Evolutionary conservation across 371 early-diverging fungal species (phyloP), one percentile per base, ranked within the genome.

Genomic region (Batkoa obscura): DNA sequence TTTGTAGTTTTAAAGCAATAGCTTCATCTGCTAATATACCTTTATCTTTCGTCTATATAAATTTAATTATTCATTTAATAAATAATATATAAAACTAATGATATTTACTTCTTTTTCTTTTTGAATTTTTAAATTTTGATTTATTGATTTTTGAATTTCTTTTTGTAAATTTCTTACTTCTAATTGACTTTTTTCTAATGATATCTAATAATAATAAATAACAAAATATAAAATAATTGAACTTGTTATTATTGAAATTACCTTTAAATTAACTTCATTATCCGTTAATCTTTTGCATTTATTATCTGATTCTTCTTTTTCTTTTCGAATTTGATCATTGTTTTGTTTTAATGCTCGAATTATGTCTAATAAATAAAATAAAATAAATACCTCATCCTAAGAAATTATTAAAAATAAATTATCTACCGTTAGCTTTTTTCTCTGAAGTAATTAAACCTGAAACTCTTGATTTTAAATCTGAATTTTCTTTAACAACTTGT

Each of bases 401-500:
- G 23, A 23, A 23, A 23, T 23, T 23, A 23, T 23, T 23, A 23
- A 23, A 23, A 23, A 23, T 23, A 23, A 23, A 23, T 23, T 23
- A 23, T 23, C 23, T 23, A 23, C 23, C 23, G 23, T 23, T 23
- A 23, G 23, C 23, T 33, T 68, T 70, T 59, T 73, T 75, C 56
- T 82, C 82, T 12, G 64, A 61, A 47, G 81, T 82, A 0, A 51
- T 59, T 2, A 72, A 49, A 43, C 67, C 67, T 0, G 63, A 59
- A 2, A 75, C 48, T 59, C 75, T 34, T 50, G 39, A 33, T 76
- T 62, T 51, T 83, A 81, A 23, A 70, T 59, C 15, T 74, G 68
- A 23, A 78, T 57, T 13, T 55, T 62, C 36, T 81, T 82, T 64
- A 82, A 82, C 32, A 68, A 63, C 57, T 62, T 54, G 0, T 73